Evolutionary conservation across 2,329 filamentous ascomycete genomes (phyloP), one percentile per base, ranked within the genome.

Genomic region (Aspergillus tamarii): DNA sequence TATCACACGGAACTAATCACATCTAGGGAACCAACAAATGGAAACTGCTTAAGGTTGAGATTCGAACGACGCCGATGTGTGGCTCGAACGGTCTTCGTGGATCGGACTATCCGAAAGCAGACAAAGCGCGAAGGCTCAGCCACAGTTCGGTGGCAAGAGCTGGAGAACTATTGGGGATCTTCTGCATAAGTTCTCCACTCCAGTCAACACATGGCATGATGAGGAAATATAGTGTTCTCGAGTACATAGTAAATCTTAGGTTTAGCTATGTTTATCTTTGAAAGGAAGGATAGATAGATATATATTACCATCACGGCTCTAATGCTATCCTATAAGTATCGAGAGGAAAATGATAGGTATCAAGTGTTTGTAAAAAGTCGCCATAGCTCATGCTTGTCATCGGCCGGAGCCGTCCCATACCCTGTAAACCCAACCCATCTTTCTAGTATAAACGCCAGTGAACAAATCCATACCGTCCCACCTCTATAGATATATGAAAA

Each of bases 301-400:
- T 28, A 32, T 52, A 32, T n/a, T 28, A 28, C 26, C 14, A 16
- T 16, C 16, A n/a, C 7, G 8, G 14, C n/a, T 10, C 16, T 32
- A 5, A 52, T n/a, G 28, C 48, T n/a, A 34, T 34, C 34, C 26
- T 36, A 36, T 7, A 32, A 32, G 19, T 32, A 12, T 23, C 16
- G 48, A 52, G 14, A 52, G 19, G 19, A 10, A 34, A 23, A 39
- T 32, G 19, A 36, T 8, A 36, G 19, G 23, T 14, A 36, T 28
- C 32, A 59, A 39, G 36, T 52, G 9, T 26, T 45, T 11, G n/a
- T 30, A 39, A 30, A 50, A 59, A 14, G 46, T 43, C 9, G 23
- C 30, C 57, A 30, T 59, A 43, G 26, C 34, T 60, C 58, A 46
- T 60, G 39, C n/a, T 16, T 41, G 30, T 60, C 48, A 59, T 46